Evolutionary conservation across 139 green algal genomes (phyloP).

Genomic region (Tetraselmis chui): DNA sequence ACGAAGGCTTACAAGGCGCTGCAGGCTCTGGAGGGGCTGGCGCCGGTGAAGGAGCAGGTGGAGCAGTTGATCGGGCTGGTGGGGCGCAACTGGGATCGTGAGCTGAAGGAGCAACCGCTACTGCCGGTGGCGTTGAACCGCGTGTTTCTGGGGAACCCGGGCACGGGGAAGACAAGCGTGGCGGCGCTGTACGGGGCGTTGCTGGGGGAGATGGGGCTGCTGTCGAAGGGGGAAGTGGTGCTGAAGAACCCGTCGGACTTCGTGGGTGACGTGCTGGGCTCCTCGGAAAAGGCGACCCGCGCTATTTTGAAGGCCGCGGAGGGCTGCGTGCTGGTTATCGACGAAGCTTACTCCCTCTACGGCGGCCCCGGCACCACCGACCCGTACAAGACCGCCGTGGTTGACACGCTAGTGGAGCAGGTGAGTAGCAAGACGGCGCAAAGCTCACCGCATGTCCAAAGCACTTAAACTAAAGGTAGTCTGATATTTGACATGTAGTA

Average conservation of each 20-base stretch:
- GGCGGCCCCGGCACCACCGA: background rate
- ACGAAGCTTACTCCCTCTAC: slow-evolving; percentile 33
- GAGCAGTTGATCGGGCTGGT: slow-evolving; percentile 28
- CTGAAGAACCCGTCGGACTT: slow-evolving; percentile 34
- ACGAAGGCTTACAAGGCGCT: slow-evolving; percentile 26
- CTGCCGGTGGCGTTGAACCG: slow-evolving; percentile 36
- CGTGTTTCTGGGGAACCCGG: slow-evolving; percentile 46
- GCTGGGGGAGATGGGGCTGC: slow-evolving; percentile 37
- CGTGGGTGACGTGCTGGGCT: slow-evolving; percentile 28
- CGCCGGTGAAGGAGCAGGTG: slow-evolving; percentile 26
- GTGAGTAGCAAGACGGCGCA: too few relatives aligned
- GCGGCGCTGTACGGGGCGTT: slow-evolving; percentile 36
- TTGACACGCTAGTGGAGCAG: background rate
- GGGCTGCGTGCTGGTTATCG: slow-evolving; percentile 46
- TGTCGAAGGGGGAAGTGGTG: slow-evolving; percentile 45
- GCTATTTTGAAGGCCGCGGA: slow-evolving; percentile 31
- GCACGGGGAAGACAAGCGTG: slow-evolving; percentile 49
- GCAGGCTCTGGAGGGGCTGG: slow-evolving; percentile 24
- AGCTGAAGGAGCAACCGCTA: slow-evolving; percentile 30
- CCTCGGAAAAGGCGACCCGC: slow-evolving; percentile 34
- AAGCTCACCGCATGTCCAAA: too few relatives aligned
- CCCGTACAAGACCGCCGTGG: background rate
- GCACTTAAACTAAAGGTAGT: too few relatives aligned
- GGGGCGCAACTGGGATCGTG: slow-evolving; percentile 33
- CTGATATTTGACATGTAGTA: too few relatives aligned